Percentiles rank a stretch among this genome's conserved stretches.
phyloP scores from a whole-genome alignment of 2,329 filamentous ascomycete genomes.

The Colletotrichum falcatum region DNA sequence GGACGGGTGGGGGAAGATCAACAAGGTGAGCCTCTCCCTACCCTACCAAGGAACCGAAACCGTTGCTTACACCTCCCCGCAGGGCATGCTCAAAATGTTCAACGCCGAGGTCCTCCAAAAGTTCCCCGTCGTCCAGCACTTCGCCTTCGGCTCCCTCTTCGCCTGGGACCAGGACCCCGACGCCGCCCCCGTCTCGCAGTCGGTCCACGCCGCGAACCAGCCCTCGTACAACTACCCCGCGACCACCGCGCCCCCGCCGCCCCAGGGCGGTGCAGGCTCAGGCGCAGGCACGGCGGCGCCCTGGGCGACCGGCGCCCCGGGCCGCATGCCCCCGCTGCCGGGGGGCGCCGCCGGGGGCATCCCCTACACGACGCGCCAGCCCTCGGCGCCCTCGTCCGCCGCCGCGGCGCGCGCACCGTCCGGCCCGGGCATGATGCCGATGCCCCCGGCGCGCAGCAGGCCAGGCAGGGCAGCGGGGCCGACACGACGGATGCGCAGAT shows the following conservation, averaged over 20 bases:
- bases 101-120: conserved; percentile 96
- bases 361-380: conserved; percentile 54
- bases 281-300: conserved; percentile 56
- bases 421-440: conserved; percentile 35
- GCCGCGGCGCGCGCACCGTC: conserved; percentile 20
- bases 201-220: conserved; percentile 70
- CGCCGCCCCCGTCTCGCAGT: conserved; percentile 61
- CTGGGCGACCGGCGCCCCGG: conserved; percentile 55
- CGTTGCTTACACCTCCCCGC: conserved; percentile 1
- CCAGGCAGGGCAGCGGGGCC: conserved; percentile 39
- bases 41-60: not conserved
- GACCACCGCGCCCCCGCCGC: conserved; percentile 45
- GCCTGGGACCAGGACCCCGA: conserved; percentile 78
- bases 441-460: conserved; percentile 34
- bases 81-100: conserved; percentile 99
- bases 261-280: too few species aligned
- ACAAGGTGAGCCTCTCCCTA: conserved; percentile 69
- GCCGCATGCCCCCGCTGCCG: conserved; percentile 50
- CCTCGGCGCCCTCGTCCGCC: conserved; percentile 41
- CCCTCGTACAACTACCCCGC: conserved; percentile 50
- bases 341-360: conserved; percentile 53
- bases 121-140: conserved; percentile 99
- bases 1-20: conserved; percentile 98
- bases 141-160: conserved; percentile 84
- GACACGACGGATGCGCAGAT: conserved; percentile 55